These are phyloP conservation scores for Fusarium virguliforme DNA, from an alignment of 2,329 filamentous ascomycete genomes.

Conservation along the genomic window DNA sequence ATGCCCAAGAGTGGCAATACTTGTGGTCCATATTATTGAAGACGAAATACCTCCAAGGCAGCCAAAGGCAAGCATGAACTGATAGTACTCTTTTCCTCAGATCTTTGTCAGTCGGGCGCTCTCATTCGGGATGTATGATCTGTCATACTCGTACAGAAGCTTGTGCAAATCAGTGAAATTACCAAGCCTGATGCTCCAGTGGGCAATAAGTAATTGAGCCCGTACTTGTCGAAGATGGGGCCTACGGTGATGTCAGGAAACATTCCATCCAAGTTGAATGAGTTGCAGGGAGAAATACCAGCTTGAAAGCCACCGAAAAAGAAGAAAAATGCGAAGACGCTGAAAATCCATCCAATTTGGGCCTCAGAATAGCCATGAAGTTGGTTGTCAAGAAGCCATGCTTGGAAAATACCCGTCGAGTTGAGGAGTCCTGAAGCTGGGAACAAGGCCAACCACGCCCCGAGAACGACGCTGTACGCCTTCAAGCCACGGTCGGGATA, in stretches of 20 bases:
- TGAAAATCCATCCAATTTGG: not conserved
- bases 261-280: not conserved
- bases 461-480: constrained; percentile 16
- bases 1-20: not conserved
- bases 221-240: not conserved
- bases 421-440: constrained; percentile 18
- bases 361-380: constrained; percentile 7
- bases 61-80: not conserved
- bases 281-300: not conserved
- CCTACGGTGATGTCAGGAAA: not conserved
- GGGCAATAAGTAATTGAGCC: not conserved
- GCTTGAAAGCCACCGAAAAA: not conserved
- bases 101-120: not conserved
- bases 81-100: not conserved
- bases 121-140: not conserved
- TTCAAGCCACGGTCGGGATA: constrained; percentile 9
- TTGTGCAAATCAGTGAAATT: not conserved
- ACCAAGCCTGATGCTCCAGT: not conserved
- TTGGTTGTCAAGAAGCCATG: constrained; percentile 5
- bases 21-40: constrained; percentile 1
- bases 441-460: constrained; percentile 13
- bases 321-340: not conserved
- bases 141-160: not conserved
- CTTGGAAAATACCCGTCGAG: constrained; percentile 13
- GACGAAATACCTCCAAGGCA: not conserved